A percentile compares a stretch with the other conserved stretches of the same genome.
Conservation (phyloP, 169 alveolate species). For the Cryptosporidium felis region DNA sequence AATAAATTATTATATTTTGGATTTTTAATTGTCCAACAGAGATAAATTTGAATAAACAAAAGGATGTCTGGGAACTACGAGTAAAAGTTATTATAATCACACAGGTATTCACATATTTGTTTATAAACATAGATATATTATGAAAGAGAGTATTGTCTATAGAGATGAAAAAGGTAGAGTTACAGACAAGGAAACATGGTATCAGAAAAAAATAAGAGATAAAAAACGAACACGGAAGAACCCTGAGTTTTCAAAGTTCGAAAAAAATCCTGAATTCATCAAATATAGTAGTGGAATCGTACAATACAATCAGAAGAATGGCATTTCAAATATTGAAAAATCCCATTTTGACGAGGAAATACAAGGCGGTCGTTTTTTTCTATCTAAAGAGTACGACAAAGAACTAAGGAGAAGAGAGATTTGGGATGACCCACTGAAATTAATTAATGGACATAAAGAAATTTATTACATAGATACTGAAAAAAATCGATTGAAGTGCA, state of each 20-base stretch:
- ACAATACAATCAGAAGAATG: background rate
- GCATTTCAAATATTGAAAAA: background rate
- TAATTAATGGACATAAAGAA: background rate
- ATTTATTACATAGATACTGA: background rate
- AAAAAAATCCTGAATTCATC: background rate
- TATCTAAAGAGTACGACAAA: slow-evolving; percentile 9
- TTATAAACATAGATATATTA: background rate
- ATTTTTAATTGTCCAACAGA: too few species aligned
- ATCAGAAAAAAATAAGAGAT: background rate
- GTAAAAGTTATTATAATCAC: too few species aligned
- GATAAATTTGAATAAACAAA: too few species aligned
- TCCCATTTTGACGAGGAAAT: background rate
- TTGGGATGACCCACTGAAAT: slow-evolving; percentile 62
- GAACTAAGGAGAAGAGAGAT: slow-evolving; percentile 20
- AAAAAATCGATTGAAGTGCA: slow-evolving; percentile 82
- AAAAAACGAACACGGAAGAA: background rate
- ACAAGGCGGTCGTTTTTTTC: slow-evolving; percentile 17
- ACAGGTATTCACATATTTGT: background rate
- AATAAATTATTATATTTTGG: too few species aligned
- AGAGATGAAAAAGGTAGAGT: slow-evolving; percentile 29
- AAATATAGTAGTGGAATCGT: slow-evolving; percentile 29
- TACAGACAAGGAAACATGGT: slow-evolving; percentile 38
- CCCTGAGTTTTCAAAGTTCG: background rate
- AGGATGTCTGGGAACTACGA: too few species aligned
- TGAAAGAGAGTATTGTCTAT: background rate